These are phyloP conservation scores for Geotrichum carabidarum DNA, from an alignment of 1,139 yeast genomes.

Conservation along the genomic window DNA sequence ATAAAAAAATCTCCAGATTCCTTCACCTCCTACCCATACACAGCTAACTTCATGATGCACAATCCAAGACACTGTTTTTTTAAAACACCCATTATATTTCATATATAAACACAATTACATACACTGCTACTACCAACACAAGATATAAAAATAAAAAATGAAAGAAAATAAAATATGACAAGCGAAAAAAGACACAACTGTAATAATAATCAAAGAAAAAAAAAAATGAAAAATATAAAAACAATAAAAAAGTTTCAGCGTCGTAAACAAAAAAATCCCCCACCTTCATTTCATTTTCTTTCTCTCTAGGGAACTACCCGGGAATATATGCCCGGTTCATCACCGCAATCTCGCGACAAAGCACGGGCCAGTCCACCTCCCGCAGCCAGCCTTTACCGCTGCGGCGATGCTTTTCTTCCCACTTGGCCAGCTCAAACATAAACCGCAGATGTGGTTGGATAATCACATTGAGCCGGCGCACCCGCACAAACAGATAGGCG, in stretches of 20 bases:
- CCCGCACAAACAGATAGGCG: conserved; percentile 77
- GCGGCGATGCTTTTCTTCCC: conserved; percentile 52
- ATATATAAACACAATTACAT: neutral
- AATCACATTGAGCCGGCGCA: conserved; percentile 76
- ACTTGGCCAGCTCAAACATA: conserved; percentile 76
- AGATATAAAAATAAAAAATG: neutral
- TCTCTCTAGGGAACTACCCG: neutral
- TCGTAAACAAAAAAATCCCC: neutral
- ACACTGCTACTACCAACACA: neutral
- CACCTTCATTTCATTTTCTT: too few relatives aligned
- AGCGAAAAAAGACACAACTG: neutral
- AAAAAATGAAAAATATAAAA: neutral
- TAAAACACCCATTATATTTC: neutral
- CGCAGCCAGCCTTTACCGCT: conserved; percentile 44
- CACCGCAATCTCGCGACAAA: conserved; percentile 77
- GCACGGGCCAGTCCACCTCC: conserved; percentile 81
- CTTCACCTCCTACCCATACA: too few relatives aligned
- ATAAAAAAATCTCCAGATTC: too few relatives aligned
- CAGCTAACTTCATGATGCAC: too few relatives aligned
- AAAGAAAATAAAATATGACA: neutral
- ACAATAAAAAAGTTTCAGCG: neutral
- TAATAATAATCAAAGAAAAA: neutral
- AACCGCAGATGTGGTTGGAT: conserved; percentile 85
- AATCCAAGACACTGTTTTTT: too few relatives aligned
- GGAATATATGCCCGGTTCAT: conserved; percentile 61